Percentiles rank a stretch among this genome's conserved stretches.
Evolutionary conservation across 2,329 filamentous ascomycete species (phyloP).

Genomic region (Apiospora hydei): DNA sequence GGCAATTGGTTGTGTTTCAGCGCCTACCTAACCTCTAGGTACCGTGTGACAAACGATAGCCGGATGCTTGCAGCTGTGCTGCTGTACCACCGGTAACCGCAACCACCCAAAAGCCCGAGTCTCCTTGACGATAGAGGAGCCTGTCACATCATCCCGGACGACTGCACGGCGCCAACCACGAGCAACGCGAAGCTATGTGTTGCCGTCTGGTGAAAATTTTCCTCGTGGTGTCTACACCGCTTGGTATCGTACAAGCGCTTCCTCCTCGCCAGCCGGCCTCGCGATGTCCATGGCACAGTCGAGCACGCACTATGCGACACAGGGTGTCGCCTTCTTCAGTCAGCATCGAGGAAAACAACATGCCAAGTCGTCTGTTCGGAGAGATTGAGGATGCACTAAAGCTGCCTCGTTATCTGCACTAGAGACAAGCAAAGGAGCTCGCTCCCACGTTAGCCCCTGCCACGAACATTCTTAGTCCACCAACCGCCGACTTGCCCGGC

Average conservation of each 20-base stretch:
- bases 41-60: conserved; percentile 16
- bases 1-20: conserved; percentile 15
- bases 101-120: background rate
- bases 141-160: conserved; percentile 10
- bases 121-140: background rate
- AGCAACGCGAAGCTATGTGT: background rate
- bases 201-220: background rate
- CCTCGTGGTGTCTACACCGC: conserved; percentile 11
- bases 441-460: background rate
- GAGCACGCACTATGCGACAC: background rate
- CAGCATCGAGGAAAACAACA: background rate
- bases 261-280: background rate
- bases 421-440: background rate
- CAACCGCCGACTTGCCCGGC: conserved; percentile 16
- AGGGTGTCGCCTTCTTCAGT: conserved; percentile 6
- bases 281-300: background rate
- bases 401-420: conserved; percentile 16
- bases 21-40: conserved; percentile 4
- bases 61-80: conserved; percentile 1
- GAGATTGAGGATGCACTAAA: conserved; percentile 18
- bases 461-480: background rate
- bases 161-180: conserved; percentile 12
- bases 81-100: conserved; percentile 12
- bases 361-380: conserved; percentile 16
- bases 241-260: background rate